phyloP scores from a whole-genome alignment of 345 rosid genomes.

The Eucalyptus pauciflora region DNA sequence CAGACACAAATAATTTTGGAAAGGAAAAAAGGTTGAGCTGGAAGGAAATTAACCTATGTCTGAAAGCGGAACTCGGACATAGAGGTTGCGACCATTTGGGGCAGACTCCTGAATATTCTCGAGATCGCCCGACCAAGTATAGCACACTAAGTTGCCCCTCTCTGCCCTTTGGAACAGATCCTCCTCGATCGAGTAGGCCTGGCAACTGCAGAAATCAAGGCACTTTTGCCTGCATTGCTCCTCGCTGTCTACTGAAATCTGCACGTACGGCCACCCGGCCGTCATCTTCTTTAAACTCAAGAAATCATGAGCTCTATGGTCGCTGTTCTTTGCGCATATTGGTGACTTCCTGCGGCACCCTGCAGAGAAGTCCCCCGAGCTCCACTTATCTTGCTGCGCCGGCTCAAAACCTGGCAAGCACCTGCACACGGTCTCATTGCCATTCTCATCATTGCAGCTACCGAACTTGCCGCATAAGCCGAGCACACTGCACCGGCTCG shows the following conservation, averaged over 20 bases:
- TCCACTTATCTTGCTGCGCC: neutral
- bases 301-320: neutral
- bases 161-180: neutral
- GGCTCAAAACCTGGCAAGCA: conserved; percentile 33
- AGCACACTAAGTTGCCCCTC: neutral
- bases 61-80: neutral
- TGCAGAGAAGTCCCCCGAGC: neutral
- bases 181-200: conserved; percentile 11
- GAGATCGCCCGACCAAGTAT: conserved; percentile 9
- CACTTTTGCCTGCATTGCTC: conserved; percentile 2
- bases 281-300: neutral
- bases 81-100: neutral
- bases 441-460: conserved; percentile 7
- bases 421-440: neutral
- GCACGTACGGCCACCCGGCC: neutral
- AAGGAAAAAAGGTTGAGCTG: neutral
- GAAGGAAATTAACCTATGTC: neutral
- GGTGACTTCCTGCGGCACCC: neutral
- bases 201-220: conserved; percentile 4
- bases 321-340: neutral
- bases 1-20: neutral
- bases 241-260: neutral
- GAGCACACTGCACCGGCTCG: neutral
- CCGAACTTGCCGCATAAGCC: conserved; percentile 20
- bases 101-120: neutral